phyloP scores from a whole-genome alignment of 371 early-diverging fungal species.

The Lichtheimia hyalospora region DNA sequence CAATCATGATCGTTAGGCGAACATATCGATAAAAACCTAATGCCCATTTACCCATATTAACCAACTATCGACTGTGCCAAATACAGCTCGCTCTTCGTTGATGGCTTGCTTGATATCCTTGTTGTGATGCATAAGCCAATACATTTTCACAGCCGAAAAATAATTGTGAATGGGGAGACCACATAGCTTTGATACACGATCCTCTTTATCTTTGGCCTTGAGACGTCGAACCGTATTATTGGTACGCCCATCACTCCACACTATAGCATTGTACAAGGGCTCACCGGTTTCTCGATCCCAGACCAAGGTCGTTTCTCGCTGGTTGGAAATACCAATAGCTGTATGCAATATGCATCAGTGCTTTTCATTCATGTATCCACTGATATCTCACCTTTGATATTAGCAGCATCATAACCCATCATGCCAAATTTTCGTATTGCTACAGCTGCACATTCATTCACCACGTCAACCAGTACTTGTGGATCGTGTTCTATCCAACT shows the following conservation, averaged over 20 bases:
- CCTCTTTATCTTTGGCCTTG: conserved; percentile 41
- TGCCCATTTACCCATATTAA: conserved; percentile 65
- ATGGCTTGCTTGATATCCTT: conserved; percentile 14
- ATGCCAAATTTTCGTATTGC: conserved; percentile 62
- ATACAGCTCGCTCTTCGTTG: conserved; percentile 41
- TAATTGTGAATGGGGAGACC: conserved; percentile 91
- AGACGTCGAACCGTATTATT: conserved; percentile 30
- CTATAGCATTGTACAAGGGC: conserved; percentile 76
- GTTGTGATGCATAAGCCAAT: conserved; percentile 86
- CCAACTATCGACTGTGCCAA: conserved; percentile 95
- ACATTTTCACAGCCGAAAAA: conserved; percentile 88
- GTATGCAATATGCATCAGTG: not conserved
- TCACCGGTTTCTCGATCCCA: conserved; percentile 84
- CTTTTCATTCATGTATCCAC: not conserved
- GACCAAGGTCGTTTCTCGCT: conserved; percentile 87
- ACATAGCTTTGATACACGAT: conserved; percentile 54
- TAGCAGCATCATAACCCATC: conserved; percentile 51
- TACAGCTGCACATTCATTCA: conserved; percentile 66
- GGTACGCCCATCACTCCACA: conserved; percentile 35
- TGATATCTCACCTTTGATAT: conserved; percentile 62
- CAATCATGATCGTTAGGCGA: not conserved
- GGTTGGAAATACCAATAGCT: conserved; percentile 92
- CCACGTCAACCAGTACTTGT: conserved; percentile 65
- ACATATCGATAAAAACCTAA: conserved; percentile 4
- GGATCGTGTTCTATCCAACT: conserved; percentile 94